Evolutionary conservation across 2,329 filamentous ascomycete species (phyloP).

Genomic region (Lecanosticta acicola): DNA sequence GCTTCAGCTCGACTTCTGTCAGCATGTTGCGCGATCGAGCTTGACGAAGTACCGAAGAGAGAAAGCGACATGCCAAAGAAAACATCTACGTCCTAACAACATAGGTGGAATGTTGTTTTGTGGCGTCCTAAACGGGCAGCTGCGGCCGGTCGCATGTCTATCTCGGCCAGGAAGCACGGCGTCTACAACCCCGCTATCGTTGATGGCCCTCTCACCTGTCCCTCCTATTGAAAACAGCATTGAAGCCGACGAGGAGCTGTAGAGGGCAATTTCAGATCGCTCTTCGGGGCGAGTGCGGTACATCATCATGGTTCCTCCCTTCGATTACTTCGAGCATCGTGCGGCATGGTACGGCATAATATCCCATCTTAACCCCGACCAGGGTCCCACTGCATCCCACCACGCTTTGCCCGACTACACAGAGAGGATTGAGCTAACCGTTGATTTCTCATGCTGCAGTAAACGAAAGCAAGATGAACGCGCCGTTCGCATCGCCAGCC

Average conservation of each 20-base stretch:
- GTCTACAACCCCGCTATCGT: slow-evolving; percentile 7
- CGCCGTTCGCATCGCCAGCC: slow-evolving; percentile 58
- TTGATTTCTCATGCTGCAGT: slow-evolving; percentile 42
- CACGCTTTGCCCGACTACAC: slow-evolving; percentile 5
- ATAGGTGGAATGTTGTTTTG: no score
- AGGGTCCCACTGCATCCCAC: slow-evolving; percentile 2
- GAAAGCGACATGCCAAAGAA: no score
- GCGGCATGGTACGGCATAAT: slow-evolving; percentile 57
- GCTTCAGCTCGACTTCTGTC: no score
- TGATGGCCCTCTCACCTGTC: slow-evolving; percentile 3
- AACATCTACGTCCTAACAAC: no score
- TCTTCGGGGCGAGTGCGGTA: slow-evolving; percentile 10
- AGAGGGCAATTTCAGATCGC: background rate
- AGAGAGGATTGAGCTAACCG: background rate
- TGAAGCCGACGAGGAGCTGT: background rate
- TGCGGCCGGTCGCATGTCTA: no score
- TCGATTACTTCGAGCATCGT: slow-evolving; percentile 65
- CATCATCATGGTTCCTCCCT: slow-evolving; percentile 40
- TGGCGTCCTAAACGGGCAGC: no score
- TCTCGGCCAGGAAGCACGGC: background rate
- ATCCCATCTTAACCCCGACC: slow-evolving; percentile 4
- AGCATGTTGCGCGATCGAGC: no score
- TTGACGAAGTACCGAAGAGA: no score
- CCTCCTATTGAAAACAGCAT: background rate
- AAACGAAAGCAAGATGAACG: slow-evolving; percentile 75